A percentile compares a stretch with the other conserved stretches of the same genome.
Evolutionary conservation across 768 basidiomycete genomes (phyloP).

Genomic region (Xerocomus potaroensis): DNA sequence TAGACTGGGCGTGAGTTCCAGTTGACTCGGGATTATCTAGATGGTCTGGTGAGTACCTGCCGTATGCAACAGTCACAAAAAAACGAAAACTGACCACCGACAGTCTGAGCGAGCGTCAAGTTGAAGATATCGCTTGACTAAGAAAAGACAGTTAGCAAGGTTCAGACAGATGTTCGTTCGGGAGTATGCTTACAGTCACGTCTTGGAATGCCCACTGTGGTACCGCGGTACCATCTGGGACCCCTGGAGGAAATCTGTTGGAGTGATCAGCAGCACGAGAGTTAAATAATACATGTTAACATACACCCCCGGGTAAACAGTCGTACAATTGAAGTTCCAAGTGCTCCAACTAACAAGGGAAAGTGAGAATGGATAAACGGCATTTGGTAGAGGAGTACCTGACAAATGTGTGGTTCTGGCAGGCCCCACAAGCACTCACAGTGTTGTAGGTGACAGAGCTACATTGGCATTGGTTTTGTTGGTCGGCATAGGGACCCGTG

Average conservation of each 20-base stretch:
- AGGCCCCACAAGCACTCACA: conserved; percentile 54
- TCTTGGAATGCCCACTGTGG: conserved; percentile 64
- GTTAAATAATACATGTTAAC: conserved; percentile 1
- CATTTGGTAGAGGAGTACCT: conserved; percentile 18
- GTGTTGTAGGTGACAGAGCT: conserved; percentile 53
- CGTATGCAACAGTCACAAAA: background rate
- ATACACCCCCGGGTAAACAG: conserved; percentile 28
- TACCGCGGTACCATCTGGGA: conserved; percentile 47
- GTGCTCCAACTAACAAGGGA: conserved; percentile 42
- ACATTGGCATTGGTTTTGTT: conserved; percentile 43
- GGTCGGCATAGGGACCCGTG: conserved; percentile 31
- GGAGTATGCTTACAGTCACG: conserved; percentile 37
- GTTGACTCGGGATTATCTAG: conserved; percentile 43
- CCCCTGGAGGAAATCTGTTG: conserved; percentile 41
- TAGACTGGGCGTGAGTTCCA: conserved; percentile 31
- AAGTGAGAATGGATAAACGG: background rate
- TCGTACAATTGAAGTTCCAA: conserved; percentile 48
- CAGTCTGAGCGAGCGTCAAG: conserved; percentile 33
- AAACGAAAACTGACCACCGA: conserved; percentile 18
- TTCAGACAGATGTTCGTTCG: background rate
- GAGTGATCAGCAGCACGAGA: background rate
- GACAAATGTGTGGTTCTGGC: conserved; percentile 43
- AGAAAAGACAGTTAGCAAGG: conserved; percentile 3
- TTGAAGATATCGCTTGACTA: conserved; percentile 40
- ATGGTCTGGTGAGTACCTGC: background rate